Evolutionary conservation across 371 early-diverging fungal species (phyloP).

Genomic region (Rhizopus arrhizus): DNA sequence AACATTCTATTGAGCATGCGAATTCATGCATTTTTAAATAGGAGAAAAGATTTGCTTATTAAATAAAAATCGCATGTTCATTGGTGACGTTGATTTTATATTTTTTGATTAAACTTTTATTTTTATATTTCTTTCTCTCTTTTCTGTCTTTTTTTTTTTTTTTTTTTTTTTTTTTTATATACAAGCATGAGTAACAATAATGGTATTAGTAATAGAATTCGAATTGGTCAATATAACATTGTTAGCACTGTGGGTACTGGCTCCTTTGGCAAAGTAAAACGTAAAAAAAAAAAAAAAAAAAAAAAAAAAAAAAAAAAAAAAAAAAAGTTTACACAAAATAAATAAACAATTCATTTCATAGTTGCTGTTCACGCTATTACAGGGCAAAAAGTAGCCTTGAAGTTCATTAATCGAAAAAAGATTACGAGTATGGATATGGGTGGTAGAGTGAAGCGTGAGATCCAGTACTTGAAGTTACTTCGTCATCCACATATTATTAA

Average conservation of each 20-base stretch:
- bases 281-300: constrained; percentile 54
- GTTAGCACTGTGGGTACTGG: constrained; percentile 95
- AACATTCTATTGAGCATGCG: too few species aligned
- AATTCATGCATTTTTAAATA: too few species aligned
- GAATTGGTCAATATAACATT: constrained; percentile 89
- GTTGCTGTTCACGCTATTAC: constrained; percentile 94
- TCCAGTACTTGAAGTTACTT: constrained; percentile 92
- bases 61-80: too few species aligned
- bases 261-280: constrained; percentile 97
- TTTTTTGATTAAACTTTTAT: not conserved
- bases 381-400: constrained; percentile 94
- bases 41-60: too few species aligned
- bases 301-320: too few species aligned
- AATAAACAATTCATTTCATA: constrained; percentile 37
- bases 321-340: too few species aligned
- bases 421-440: constrained; percentile 93
- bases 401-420: constrained; percentile 89
- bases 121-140: not conserved
- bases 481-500: constrained; percentile 98
- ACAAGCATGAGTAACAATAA: constrained; percentile 6
- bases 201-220: constrained; percentile 53
- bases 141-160: not conserved
- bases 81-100: too few species aligned
- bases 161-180: not conserved
- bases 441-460: constrained; percentile 94